Base-by-base conservation (phyloP, 139 green algal species). In the Closterium sp. region DNA sequence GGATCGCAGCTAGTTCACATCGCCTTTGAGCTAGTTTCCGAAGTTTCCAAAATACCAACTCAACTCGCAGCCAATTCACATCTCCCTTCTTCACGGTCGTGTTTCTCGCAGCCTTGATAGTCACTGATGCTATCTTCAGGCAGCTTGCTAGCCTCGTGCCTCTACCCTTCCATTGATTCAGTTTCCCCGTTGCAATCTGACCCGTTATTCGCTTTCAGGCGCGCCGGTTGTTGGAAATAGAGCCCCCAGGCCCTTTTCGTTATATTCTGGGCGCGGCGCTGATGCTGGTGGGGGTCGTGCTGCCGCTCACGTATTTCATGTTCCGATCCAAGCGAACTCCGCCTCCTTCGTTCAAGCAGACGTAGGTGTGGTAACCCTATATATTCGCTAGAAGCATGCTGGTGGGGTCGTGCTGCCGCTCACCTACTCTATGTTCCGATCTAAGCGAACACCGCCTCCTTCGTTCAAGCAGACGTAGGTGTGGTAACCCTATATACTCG, bases 381-480 rank as follows among this genome's bases (percentile, higher is more conserved):
- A 87, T 87, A 87, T 12, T 34, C 38, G 38, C 38, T 66, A 66
- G 12, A 66, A 66, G 4, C 38, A 66, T 66, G 12, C 38, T 66
- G 9, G 38, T 66, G 38, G n/a, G n/a, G n/a, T n/a, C 19, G 38
- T 12, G 38, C 87, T 93, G 64, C 90, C 90, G 34, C 36, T 93
- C 21, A 86, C 25, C 23, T 93, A 93, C 36, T 92, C 89, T 87
- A 93, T 93, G 90, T 93, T 93, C 85, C 35, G 86, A 31, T 92
- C 85, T 3, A 93, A 93, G 34, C 86, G 86, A 35, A 66, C 19
- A 8, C 90, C 90, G 25, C 28, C 85, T n/a, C 84, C 86, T 10
- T 93, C 5, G 55, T 66, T 66, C 19, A 93, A 93, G 86, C 90
- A 93, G 90, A 93, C 90, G 90, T 93, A 93, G 90, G 90, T 93